These are phyloP conservation scores for Tolypocladium album DNA, from an alignment of 2,329 filamentous ascomycete species.

Conservation along the genomic window DNA sequence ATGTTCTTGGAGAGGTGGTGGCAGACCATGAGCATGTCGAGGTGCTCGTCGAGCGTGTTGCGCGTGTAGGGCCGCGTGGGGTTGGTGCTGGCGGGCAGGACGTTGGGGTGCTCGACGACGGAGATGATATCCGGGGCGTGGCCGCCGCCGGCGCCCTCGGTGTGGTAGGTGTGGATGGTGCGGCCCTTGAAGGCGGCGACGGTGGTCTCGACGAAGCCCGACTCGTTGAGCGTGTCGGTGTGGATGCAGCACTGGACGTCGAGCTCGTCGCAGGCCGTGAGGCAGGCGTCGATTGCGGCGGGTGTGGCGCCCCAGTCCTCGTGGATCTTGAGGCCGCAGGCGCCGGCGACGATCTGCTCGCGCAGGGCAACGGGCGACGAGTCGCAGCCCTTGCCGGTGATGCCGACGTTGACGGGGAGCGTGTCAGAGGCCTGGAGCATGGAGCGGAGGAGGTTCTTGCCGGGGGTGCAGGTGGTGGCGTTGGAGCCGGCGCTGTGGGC, in stretches of 20 bases:
- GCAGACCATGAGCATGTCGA: constrained; percentile 98
- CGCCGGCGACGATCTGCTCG: constrained; percentile 74
- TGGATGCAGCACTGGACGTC: constrained; percentile 93
- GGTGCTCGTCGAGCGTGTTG: constrained; percentile 91
- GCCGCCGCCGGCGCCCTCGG: constrained; percentile 87
- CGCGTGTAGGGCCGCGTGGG: constrained; percentile 82
- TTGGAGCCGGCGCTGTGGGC: constrained; percentile 63
- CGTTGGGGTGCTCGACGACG: constrained; percentile 80
- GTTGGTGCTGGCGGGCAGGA: constrained; percentile 84
- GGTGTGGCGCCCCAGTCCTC: constrained; percentile 95
- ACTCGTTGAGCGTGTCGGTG: constrained; percentile 93
- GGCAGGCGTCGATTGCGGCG: constrained; percentile 79
- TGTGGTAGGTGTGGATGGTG: constrained; percentile 94
- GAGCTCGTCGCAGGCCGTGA: constrained; percentile 76
- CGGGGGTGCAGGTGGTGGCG: constrained; percentile 88
- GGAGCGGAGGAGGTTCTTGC: constrained; percentile 68
- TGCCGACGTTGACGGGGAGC: constrained; percentile 77
- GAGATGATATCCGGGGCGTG: constrained; percentile 95
- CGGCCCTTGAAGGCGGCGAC: constrained; percentile 75
- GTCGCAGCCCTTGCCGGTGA: constrained; percentile 93
- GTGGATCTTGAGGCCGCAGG: constrained; percentile 84
- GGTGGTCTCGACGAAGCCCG: constrained; percentile 91
- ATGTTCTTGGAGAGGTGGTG: constrained; percentile 90
- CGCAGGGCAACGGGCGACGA: constrained; percentile 57
- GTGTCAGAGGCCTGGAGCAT: constrained; percentile 84